Conservation (phyloP, 1,139 yeast genomes). For the Hyphopichia wangnamkhiaoensis region DNA sequence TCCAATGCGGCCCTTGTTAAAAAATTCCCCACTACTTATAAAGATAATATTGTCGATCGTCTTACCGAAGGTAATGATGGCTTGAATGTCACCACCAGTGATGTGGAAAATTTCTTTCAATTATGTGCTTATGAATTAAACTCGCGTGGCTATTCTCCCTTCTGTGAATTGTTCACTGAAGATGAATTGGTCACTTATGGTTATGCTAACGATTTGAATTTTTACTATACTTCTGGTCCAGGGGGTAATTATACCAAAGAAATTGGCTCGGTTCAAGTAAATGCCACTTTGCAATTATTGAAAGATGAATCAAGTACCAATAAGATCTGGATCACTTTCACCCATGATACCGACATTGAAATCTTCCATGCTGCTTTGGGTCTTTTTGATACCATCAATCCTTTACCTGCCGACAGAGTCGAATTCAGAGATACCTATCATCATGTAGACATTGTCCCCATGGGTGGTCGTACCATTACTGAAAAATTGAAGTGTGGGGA, state of each 20-base stretch:
- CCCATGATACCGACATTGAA: constrained; percentile 58
- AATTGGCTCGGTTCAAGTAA: constrained; percentile 32
- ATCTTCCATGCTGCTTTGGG: constrained; percentile 53
- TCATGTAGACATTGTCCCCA: constrained; percentile 51
- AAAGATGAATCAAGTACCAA: constrained; percentile 22
- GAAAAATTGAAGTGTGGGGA: constrained; percentile 47
- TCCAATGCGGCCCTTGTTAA: constrained; percentile 10
- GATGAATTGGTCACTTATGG: constrained; percentile 51
- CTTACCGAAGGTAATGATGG: constrained; percentile 44
- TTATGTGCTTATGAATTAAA: constrained; percentile 53
- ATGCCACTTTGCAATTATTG: constrained; percentile 32
- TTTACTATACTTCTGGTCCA: constrained; percentile 28
- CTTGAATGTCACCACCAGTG: constrained; percentile 32
- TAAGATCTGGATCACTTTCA: constrained; percentile 48
- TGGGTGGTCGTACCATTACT: constrained; percentile 54
- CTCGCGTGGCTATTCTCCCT: constrained; percentile 46
- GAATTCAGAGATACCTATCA: constrained; percentile 45
- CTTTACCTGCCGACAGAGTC: constrained; percentile 32
- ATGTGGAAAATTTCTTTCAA: constrained; percentile 40
- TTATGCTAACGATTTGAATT: constrained; percentile 42
- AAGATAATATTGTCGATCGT: constrained; percentile 40
- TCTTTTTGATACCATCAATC: constrained; percentile 31
- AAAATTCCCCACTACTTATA: constrained; percentile 27
- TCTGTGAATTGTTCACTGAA: constrained; percentile 50
- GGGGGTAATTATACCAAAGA: constrained; percentile 22